A percentile compares a stretch with the other conserved stretches of the same genome.
These are phyloP conservation scores for Volvox africanus DNA, from an alignment of 139 green algal species.

Conservation along the genomic window DNA sequence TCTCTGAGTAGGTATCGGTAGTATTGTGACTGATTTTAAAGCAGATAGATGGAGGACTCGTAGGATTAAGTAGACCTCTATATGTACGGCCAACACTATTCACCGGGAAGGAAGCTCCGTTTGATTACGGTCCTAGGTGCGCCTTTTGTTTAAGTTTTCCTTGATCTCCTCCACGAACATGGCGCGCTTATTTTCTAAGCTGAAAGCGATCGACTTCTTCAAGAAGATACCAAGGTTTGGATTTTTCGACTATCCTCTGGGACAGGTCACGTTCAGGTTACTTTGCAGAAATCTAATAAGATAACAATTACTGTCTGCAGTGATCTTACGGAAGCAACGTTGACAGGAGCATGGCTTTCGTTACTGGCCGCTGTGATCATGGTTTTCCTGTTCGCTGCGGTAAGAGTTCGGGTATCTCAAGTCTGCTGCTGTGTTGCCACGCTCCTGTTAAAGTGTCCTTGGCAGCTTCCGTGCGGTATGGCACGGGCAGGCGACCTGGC, in stretches of 20 bases:
- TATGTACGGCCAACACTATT: too few relatives aligned
- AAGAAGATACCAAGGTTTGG: conserved; percentile 70
- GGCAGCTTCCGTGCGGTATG: too few relatives aligned
- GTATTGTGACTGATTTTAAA: too few relatives aligned
- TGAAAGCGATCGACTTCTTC: conserved; percentile 81
- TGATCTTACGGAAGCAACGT: conserved; percentile 94
- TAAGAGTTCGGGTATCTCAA: conserved; percentile 53
- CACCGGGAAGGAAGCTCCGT: too few relatives aligned
- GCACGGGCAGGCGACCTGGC: too few relatives aligned
- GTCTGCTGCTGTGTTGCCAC: too few relatives aligned
- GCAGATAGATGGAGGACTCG: too few relatives aligned
- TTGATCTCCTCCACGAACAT: background rate
- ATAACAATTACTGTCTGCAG: conserved; percentile 62
- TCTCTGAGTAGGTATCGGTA: too few relatives aligned
- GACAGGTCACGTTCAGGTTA: too few relatives aligned
- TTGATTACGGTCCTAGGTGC: too few relatives aligned
- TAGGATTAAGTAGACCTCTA: too few relatives aligned
- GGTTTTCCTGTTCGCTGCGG: conserved; percentile 83
- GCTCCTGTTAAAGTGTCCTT: too few relatives aligned
- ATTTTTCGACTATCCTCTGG: background rate
- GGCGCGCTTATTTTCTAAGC: conserved; percentile 44
- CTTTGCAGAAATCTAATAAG: background rate
- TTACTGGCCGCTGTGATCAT: conserved; percentile 90
- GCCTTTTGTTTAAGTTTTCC: background rate
- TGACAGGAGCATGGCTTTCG: conserved; percentile 91